Evolutionary conservation across 805 yeast genomes (phyloP).

Genomic region (Millerozyma acaciae): DNA sequence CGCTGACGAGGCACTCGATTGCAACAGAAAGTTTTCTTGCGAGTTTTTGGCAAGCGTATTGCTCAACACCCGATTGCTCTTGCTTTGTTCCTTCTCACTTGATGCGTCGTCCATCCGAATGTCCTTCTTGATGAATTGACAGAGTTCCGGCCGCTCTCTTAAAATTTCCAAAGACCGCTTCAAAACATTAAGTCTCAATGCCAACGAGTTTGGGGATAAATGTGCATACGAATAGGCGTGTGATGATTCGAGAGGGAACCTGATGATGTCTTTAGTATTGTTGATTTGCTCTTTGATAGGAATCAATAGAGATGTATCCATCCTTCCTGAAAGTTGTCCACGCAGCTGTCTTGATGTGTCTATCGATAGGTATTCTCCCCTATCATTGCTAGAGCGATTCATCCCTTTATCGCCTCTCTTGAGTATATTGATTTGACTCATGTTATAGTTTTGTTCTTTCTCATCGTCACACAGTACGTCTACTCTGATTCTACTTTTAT

Average conservation of each 20-base stretch:
- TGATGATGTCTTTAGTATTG: conserved; percentile 39
- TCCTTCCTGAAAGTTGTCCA: background rate
- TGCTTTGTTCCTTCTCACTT: background rate
- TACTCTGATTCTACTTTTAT: too few species aligned
- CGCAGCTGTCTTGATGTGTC: background rate
- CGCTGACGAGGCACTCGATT: conserved; percentile 44
- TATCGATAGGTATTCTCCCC: background rate
- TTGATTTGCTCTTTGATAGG: conserved; percentile 4
- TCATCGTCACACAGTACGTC: too few species aligned
- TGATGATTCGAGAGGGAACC: conserved; percentile 74
- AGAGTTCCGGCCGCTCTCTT: conserved; percentile 56
- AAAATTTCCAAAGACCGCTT: conserved; percentile 74
- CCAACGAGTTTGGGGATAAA: conserved; percentile 73
- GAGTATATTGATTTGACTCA: too few species aligned
- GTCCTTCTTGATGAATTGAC: conserved; percentile 18
- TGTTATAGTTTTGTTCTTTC: background rate
- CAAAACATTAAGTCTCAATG: conserved; percentile 68
- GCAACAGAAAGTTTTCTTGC: conserved; percentile 24
- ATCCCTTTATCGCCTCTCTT: too few species aligned
- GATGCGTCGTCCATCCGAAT: background rate
- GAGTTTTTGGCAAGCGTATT: conserved; percentile 14
- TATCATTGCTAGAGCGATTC: too few species aligned
- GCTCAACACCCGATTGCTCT: background rate
- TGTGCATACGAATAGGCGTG: conserved; percentile 85
- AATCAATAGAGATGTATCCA: background rate